A percentile compares a stretch with the other conserved stretches of the same genome.
These are phyloP conservation scores for Balamuthia mandrillaris DNA, from an alignment of 208 protist genomes.

Conservation along the genomic window DNA sequence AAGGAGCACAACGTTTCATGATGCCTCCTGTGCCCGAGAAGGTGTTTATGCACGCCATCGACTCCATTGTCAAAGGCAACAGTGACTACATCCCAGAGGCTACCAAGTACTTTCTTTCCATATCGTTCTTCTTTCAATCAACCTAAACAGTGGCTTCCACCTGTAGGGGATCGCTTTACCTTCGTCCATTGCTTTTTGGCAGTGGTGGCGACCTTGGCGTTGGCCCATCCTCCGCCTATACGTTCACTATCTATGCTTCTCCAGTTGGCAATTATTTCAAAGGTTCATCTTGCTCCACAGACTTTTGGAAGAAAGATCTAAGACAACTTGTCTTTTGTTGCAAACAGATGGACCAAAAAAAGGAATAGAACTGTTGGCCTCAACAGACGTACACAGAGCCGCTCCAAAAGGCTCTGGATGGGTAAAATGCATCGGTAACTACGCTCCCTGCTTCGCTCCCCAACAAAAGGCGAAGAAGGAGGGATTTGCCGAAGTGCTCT, in stretches of 20 bases:
- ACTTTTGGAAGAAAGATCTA: too few species aligned
- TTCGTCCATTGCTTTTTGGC: constrained; percentile 23
- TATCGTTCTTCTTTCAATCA: too few species aligned
- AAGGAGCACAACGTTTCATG: constrained; percentile 13
- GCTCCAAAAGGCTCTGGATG: constrained; percentile 7
- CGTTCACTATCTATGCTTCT: constrained; percentile 34
- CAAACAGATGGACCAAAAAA: too few species aligned
- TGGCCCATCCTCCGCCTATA: constrained; percentile 17
- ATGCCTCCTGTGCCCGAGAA: constrained; percentile 22
- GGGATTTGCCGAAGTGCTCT: constrained; percentile 32
- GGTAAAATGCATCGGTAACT: constrained; percentile 21
- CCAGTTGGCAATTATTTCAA: constrained; percentile 43
- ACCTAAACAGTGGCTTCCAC: constrained; percentile 15
- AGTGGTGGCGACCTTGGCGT: constrained; percentile 12
- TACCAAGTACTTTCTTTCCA: too few species aligned
- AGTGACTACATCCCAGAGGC: too few species aligned
- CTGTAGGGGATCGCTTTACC: constrained; percentile 29
- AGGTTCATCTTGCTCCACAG: neutral
- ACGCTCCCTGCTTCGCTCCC: constrained; percentile 29
- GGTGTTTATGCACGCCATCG: constrained; percentile 4
- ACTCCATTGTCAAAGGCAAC: constrained; percentile 6
- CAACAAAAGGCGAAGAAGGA: constrained; percentile 37
- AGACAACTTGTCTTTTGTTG: too few species aligned
- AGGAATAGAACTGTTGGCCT: neutral
- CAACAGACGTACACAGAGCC: constrained; percentile 14